Conservation (phyloP, 164 flowering plant species). For the Litsea cubeba region DNA sequence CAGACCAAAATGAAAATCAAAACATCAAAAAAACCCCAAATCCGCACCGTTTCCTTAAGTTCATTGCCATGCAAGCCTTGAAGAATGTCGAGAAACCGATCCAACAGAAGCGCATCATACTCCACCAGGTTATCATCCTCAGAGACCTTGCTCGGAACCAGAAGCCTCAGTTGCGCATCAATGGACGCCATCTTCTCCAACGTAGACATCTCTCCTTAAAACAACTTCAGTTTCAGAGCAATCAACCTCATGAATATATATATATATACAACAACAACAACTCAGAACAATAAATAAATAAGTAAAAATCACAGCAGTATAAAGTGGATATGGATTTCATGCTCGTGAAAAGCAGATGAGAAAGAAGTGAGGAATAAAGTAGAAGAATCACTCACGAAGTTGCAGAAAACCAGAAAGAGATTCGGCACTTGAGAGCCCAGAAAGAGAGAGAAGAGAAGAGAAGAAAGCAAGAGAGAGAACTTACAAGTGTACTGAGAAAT, state of each 20-base stretch:
- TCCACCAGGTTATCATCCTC: slow-evolving; percentile 93
- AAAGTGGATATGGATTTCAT: background rate
- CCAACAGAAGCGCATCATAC: slow-evolving; percentile 87
- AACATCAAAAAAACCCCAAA: background rate
- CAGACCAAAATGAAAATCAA: background rate
- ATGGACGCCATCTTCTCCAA: slow-evolving; percentile 84
- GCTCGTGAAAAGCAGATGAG: slow-evolving; percentile 4
- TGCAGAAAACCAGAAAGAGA: background rate
- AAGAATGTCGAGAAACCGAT: slow-evolving; percentile 88
- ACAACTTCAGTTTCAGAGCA: background rate
- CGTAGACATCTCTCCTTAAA: slow-evolving; percentile 18
- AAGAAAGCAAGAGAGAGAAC: background rate
- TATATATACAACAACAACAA: background rate
- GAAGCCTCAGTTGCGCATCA: slow-evolving; percentile 80
- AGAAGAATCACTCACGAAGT: too few relatives aligned
- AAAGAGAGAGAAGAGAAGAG: background rate
- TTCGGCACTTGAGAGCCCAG: background rate
- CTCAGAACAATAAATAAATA: background rate
- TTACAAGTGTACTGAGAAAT: background rate
- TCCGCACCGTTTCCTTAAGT: slow-evolving; percentile 72
- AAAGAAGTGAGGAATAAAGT: background rate
- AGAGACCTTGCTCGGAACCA: slow-evolving; percentile 77
- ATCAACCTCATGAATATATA: background rate
- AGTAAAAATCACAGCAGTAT: too few relatives aligned
- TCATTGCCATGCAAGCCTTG: slow-evolving; percentile 92